Base-by-base conservation (phyloP, 2,329 filamentous ascomycete species). In the Cladosporium phlei region DNA sequence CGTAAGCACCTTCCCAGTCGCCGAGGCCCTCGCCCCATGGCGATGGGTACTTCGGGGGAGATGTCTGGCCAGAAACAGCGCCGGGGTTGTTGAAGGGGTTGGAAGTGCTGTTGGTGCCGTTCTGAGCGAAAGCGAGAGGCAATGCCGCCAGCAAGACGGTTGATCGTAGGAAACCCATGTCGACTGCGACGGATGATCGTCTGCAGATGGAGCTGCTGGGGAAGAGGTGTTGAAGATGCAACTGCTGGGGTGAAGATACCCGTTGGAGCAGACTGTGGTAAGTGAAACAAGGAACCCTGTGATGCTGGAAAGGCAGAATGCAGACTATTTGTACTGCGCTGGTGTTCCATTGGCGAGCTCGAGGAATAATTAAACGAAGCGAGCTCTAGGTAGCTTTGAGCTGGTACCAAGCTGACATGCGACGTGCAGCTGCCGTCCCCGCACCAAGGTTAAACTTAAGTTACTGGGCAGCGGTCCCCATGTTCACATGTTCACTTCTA, bases 21-120 rank as follows among this genome's bases (percentile, higher is more conserved):
- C 85, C 86, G 5, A 78, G 65, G 14, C 86, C 84, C 52, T 86
- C 79, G 69, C 85, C 84, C 88, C 89, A 95, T 71, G 89, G 89
- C 21, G 87, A 90, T 1, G 89, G 89, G 61, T 95, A 95, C 61
- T 77, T 78, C 2, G 88, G 86, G 34, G 79, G 78, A 19, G 78
- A 82, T 38, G 63, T 62, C 45, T 63, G 59, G 39, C 57, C 56
- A 9, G 55, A 62, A 29, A 58, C 51, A 7, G 60, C 58, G 17
- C 60, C 63, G 14, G 52, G 54, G 9, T 52, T 53, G n/a, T 59
- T 54, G 25, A 53, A 52, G 3, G 60, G 52, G 21, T 58, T 57
- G 5, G 42, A 32, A 9, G 21, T 34, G 8, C 51, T 58, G 47
- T 57, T 58, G 49, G 58, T 52, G 39, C 55, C 49, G 10, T 53